phyloP scores from a whole-genome alignment of 768 basidiomycete species.

The Auricularia heimuer region DNA sequence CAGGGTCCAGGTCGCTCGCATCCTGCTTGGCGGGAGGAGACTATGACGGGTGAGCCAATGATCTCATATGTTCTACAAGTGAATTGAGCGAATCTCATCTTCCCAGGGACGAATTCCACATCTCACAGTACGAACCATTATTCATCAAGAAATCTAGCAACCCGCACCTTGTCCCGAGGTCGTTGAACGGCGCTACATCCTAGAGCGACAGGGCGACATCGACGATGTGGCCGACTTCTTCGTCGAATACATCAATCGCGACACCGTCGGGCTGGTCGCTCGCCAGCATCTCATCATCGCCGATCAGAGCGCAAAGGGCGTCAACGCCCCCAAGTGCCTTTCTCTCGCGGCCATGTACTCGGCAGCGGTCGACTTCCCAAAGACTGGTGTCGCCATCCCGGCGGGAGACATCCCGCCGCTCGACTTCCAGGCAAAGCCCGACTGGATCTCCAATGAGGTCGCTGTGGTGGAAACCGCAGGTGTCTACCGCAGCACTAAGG shows the following conservation, averaged over 20 bases:
- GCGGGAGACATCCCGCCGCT: constrained; percentile 3
- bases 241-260: constrained; percentile 13
- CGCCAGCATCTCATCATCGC: constrained; percentile 13
- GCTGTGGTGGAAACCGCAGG: constrained; percentile 7
- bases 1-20: constrained; percentile 5
- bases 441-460: constrained; percentile 66
- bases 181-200: background rate
- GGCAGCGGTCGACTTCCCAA: constrained; percentile 11
- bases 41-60: constrained; percentile 4
- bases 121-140: background rate
- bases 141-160: background rate
- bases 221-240: constrained; percentile 14
- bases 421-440: constrained; percentile 52
- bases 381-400: constrained; percentile 7
- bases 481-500: background rate
- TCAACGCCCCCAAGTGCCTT: constrained; percentile 11
- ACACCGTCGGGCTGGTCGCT: constrained; percentile 12
- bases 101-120: background rate
- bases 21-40: constrained; percentile 13
- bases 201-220: constrained; percentile 8
- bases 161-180: background rate
- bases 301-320: constrained; percentile 12
- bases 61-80: background rate
- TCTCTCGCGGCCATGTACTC: constrained; percentile 13
- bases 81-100: background rate